Evolutionary conservation across 257 asterid genomes (phyloP).

Genomic region (Solanum piurae): DNA sequence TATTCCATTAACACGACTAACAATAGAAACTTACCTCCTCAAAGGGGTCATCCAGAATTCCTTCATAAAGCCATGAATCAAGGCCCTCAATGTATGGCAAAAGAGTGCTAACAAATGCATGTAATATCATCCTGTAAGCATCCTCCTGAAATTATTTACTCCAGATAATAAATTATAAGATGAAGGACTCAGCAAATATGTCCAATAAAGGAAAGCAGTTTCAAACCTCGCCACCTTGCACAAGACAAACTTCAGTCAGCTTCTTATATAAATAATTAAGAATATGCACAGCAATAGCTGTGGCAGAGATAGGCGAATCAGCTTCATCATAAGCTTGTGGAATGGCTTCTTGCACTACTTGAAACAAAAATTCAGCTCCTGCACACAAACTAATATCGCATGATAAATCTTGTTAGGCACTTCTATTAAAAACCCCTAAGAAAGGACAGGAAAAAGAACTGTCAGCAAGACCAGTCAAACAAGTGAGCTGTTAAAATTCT

Average conservation of each 20-base stretch:
- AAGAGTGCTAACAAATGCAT: slow-evolving; percentile 57
- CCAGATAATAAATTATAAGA: not conserved
- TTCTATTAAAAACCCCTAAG: not conserved
- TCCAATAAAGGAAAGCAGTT: not conserved
- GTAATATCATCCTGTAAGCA: slow-evolving; percentile 73
- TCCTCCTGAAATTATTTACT: slow-evolving; percentile 60
- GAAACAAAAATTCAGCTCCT: slow-evolving; percentile 84
- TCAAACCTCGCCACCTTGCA: slow-evolving; percentile 90
- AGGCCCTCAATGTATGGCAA: slow-evolving; percentile 85
- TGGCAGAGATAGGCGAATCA: slow-evolving; percentile 39
- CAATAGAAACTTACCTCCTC: slow-evolving; percentile 62
- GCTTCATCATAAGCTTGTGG: slow-evolving; percentile 46
- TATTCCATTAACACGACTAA: not conserved
- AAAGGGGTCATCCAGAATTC: slow-evolving; percentile 87
- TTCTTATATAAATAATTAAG: slow-evolving; percentile 66
- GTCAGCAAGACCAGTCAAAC: not conserved
- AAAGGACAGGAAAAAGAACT: slow-evolving; percentile 5
- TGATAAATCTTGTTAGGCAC: slow-evolving; percentile 19
- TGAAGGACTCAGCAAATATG: not conserved
- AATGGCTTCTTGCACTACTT: slow-evolving; percentile 65
- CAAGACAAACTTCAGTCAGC: slow-evolving; percentile 86
- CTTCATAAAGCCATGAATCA: slow-evolving; percentile 97
- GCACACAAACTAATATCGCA: slow-evolving; percentile 61
- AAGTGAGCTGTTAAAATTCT: not conserved
- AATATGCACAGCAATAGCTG: slow-evolving; percentile 58